Conservation (phyloP, 495 filamentous ascomycete species). For the Pseudevernia furfuracea region DNA sequence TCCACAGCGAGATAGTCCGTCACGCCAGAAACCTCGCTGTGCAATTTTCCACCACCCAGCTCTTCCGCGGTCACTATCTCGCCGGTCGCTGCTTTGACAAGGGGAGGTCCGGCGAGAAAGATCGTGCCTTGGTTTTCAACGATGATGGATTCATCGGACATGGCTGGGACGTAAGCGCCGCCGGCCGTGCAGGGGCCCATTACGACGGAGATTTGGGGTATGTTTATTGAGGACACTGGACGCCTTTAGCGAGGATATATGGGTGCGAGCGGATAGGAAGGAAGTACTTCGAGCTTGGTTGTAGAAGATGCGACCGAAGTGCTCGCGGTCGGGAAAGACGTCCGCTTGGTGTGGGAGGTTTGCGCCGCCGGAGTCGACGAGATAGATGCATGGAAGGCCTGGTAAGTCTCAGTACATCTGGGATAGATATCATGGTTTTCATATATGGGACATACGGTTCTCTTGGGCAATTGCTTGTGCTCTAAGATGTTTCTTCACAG, state of each 20-base stretch:
- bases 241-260: background rate
- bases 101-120: slow-evolving; percentile 88
- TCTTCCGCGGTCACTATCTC: slow-evolving; percentile 91
- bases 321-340: slow-evolving; percentile 91
- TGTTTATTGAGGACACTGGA: slow-evolving; percentile 62
- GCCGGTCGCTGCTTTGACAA: slow-evolving; percentile 94
- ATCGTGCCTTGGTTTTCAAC: slow-evolving; percentile 92
- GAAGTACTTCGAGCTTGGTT: slow-evolving; percentile 83
- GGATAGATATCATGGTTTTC: background rate
- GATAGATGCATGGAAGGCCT: slow-evolving; percentile 77
- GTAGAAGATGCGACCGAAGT: slow-evolving; percentile 97
- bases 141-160: slow-evolving; percentile 97
- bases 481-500: slow-evolving; percentile 93
- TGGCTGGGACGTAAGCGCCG: slow-evolving; percentile 91
- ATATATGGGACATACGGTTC: slow-evolving; percentile 46
- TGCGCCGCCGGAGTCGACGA: slow-evolving; percentile 93
- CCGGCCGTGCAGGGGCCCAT: slow-evolving; percentile 98
- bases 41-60: slow-evolving; percentile 85
- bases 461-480: slow-evolving; percentile 87
- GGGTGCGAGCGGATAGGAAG: background rate
- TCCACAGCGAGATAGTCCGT: slow-evolving; percentile 93
- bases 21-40: slow-evolving; percentile 86
- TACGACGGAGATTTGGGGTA: slow-evolving; percentile 90
- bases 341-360: slow-evolving; percentile 95
- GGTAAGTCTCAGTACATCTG: background rate